A percentile compares a stretch with the other conserved stretches of the same genome.
These are phyloP conservation scores for Scleroderma bovista DNA, from an alignment of 768 basidiomycete genomes.

Conservation along the genomic window DNA sequence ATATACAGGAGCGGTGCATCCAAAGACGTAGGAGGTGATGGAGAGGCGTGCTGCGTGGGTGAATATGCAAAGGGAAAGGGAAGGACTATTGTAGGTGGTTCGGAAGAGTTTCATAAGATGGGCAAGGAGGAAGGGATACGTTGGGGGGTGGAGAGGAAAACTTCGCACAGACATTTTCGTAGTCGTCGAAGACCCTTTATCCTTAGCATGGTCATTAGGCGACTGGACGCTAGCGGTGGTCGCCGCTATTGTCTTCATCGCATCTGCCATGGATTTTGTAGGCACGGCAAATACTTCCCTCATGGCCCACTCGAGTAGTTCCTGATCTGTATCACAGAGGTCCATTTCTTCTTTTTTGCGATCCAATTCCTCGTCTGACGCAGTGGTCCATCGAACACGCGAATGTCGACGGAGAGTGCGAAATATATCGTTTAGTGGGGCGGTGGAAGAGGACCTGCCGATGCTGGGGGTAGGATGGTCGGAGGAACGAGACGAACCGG, in stretches of 20 bases:
- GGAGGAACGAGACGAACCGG: not conserved
- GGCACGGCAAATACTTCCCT: constrained; percentile 64
- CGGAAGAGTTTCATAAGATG: constrained; percentile 75
- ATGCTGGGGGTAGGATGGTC: constrained; percentile 13
- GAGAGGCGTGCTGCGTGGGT: constrained; percentile 70
- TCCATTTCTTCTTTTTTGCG: constrained; percentile 71
- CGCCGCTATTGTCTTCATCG: constrained; percentile 33
- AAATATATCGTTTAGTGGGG: constrained; percentile 41
- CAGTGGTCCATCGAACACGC: constrained; percentile 45
- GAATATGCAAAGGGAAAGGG: constrained; percentile 80
- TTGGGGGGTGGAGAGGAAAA: constrained; percentile 49
- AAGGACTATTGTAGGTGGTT: constrained; percentile 71
- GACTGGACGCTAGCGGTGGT: not conserved
- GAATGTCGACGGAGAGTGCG: constrained; percentile 48
- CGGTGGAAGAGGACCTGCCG: constrained; percentile 1
- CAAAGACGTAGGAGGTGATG: constrained; percentile 78
- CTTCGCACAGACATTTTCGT: constrained; percentile 10
- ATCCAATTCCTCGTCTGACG: constrained; percentile 53
- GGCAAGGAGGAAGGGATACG: constrained; percentile 73
- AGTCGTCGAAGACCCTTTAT: not conserved
- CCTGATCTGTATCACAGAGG: constrained; percentile 57
- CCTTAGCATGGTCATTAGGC: not conserved
- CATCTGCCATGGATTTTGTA: constrained; percentile 42
- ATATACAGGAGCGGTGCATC: constrained; percentile 84
- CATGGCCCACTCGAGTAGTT: constrained; percentile 71